Base-by-base conservation (phyloP, 1,139 yeast species). In the Debaryomyces fabryi region DNA sequence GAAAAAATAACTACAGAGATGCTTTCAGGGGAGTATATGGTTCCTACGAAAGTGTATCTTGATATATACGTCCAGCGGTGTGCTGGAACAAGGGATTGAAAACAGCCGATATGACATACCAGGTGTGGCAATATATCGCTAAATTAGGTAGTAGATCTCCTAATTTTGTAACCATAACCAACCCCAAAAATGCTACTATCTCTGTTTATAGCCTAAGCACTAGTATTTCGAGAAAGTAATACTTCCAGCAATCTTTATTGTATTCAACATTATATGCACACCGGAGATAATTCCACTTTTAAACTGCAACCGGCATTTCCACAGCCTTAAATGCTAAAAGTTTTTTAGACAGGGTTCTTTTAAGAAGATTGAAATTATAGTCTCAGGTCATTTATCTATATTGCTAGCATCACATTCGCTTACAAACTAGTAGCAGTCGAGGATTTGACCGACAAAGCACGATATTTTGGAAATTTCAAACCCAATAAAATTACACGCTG, bases 291-390 rank as follows among this genome's bases (percentile, higher is more conserved):
- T 40, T 40, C 43, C 43, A 40, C 16, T 40, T 30, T 40, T 40
- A 40, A 29, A 40, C 43, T 30, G 35, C 27, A 40, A 40, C 43
- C 43, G 43, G 27, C 35, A 40, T 29, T 40, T 40, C 43, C 43
- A 40, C 36, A 40, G 43, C 43, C 37, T 30, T 30, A 9, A 9
- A 40, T 21, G 7, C 34, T 25, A 25, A 37, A 25, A 27, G 30
- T 39, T 38, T 38, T 39, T 15, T 25, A 25, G 33, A 12, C 16
- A 27, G 34, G 34, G 42, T 25, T 27, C 35, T 25, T 16, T 27
- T 30, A 39, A 29, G 18, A 29, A 29, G 36, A 40, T 18, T 21
- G 24, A 39, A 27, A 27, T 13, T 15, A 13, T 29, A 25, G 42
- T 18, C 13, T n/a, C 10, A 29, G 34, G 36, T 40, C 27, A 29